phyloP scores from a whole-genome alignment of 257 asterid genomes.

The Anisodus acutangulus region DNA sequence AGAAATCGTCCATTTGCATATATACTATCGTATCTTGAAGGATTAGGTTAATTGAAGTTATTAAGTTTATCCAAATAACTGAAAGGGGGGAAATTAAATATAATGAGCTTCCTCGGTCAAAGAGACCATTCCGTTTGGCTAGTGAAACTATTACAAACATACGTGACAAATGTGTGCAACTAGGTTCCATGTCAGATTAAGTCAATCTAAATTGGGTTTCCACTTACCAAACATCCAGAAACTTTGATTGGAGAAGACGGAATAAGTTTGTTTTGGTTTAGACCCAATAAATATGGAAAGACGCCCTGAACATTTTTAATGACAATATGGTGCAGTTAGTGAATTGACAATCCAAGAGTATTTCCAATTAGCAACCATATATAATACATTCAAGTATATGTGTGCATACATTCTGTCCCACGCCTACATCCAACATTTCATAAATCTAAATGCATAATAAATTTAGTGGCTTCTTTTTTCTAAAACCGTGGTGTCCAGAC shows the following conservation, averaged over 20 bases:
- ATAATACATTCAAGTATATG: not conserved
- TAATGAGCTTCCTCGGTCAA: not conserved
- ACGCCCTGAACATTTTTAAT: not conserved
- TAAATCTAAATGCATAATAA: not conserved
- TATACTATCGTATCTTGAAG: not conserved
- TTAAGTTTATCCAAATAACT: not conserved
- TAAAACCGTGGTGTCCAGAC: no score
- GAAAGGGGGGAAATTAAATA: not conserved
- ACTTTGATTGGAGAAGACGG: no score
- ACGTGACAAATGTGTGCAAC: not conserved
- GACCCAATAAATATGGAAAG: not conserved
- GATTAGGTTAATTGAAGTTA: not conserved
- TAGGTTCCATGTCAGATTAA: not conserved
- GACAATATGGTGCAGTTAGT: not conserved
- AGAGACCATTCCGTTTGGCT: constrained; percentile 1
- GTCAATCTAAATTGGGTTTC: not conserved
- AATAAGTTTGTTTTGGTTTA: not conserved
- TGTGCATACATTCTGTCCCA: not conserved
- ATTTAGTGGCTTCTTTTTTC: not conserved
- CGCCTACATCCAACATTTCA: not conserved
- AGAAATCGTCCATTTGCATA: not conserved
- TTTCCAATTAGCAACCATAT: not conserved
- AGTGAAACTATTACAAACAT: not conserved
- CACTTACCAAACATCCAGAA: not conserved
- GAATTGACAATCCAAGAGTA: not conserved